Conservation (phyloP, 306 rosid genomes). For the Acacia confusa region DNA sequence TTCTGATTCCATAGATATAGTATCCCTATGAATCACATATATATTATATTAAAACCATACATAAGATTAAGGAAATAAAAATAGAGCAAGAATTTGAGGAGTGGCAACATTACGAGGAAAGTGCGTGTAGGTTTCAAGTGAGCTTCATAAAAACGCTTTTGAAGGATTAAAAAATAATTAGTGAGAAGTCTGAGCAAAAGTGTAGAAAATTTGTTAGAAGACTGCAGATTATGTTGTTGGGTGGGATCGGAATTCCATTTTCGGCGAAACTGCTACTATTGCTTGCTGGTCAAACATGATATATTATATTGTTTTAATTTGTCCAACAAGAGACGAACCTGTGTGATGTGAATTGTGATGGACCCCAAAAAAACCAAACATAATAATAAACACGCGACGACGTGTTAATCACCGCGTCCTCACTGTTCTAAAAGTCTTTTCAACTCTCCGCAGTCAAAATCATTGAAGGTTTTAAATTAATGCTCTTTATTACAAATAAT, state of each 20-base stretch:
- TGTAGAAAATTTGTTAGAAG: neutral
- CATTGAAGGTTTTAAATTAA: neutral
- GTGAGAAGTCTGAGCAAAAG: neutral
- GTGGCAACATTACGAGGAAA: slow-evolving; percentile 24
- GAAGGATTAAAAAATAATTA: neutral
- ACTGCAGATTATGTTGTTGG: neutral
- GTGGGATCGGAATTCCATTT: neutral
- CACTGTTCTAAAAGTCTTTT: neutral
- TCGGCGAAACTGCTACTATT: neutral
- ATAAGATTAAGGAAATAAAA: no score
- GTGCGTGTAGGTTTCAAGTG: slow-evolving; percentile 18
- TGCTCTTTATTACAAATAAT: neutral
- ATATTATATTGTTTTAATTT: neutral
- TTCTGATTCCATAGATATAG: neutral
- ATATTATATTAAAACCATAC: no score
- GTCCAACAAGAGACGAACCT: neutral
- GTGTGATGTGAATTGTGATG: neutral
- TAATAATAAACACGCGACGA: neutral
- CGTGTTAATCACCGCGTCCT: slow-evolving; percentile 28
- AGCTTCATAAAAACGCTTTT: slow-evolving; percentile 1
- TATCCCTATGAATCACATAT: no score
- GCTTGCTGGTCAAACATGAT: neutral
- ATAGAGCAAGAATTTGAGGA: neutral
- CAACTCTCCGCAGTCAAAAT: slow-evolving; percentile 7
- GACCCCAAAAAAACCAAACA: neutral